A percentile compares a stretch with the other conserved stretches of the same genome.
Evolutionary conservation across 192 early-diverging fungal species (phyloP).

Genomic region (Entomortierella beljakovae): DNA sequence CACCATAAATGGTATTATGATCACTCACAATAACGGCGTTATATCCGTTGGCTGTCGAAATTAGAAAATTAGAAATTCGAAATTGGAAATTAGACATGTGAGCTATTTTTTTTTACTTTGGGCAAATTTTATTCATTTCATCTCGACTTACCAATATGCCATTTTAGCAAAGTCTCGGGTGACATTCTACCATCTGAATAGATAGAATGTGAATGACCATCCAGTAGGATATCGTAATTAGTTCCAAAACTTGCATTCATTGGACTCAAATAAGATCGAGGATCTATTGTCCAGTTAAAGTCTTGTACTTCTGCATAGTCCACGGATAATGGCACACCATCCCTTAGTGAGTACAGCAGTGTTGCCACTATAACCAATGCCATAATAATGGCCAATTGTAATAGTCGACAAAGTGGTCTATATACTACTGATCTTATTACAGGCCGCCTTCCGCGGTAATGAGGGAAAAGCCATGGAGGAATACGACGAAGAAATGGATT

Average conservation of each 20-base stretch:
- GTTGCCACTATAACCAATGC: slow-evolving; percentile 34
- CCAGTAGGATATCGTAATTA: slow-evolving; percentile 67
- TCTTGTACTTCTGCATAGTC: slow-evolving; percentile 45
- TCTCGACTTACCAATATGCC: slow-evolving; percentile 64
- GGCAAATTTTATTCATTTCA: not conserved
- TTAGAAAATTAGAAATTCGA: not conserved
- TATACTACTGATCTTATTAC: slow-evolving; percentile 22
- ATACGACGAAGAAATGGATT: not conserved
- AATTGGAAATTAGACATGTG: not conserved
- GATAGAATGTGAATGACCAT: slow-evolving; percentile 74
- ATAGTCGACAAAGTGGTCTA: slow-evolving; percentile 24
- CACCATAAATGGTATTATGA: slow-evolving; percentile 75
- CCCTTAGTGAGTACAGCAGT: slow-evolving; percentile 27
- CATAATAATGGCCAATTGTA: slow-evolving; percentile 7
- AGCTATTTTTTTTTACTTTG: not conserved
- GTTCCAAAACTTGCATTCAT: slow-evolving; percentile 45
- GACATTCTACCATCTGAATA: slow-evolving; percentile 71
- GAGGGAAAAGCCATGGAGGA: slow-evolving; percentile 42
- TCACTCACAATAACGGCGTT: slow-evolving; percentile 79
- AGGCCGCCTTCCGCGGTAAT: slow-evolving; percentile 2
- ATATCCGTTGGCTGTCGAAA: slow-evolving; percentile 68
- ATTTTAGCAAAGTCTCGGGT: slow-evolving; percentile 68
- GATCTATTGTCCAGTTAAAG: slow-evolving; percentile 65
- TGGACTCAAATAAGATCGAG: slow-evolving; percentile 58
- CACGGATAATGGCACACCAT: slow-evolving; percentile 26